Base-by-base conservation (phyloP, 345 rosid species). In the Capsella bursapastoris region DNA sequence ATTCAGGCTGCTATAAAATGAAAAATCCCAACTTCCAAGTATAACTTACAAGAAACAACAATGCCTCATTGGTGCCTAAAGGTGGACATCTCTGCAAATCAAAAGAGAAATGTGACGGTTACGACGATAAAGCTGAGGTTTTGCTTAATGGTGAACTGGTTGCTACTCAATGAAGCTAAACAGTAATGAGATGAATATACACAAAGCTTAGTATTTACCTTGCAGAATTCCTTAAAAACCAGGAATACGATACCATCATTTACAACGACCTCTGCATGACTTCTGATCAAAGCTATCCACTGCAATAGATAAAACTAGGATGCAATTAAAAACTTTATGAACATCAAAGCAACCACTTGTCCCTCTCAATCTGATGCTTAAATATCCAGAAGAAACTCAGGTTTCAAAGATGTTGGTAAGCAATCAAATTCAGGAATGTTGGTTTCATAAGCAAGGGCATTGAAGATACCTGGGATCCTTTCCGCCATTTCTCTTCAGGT, bases 391-490 rank as follows among this genome's bases (percentile, higher is more conserved):
- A 64, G 55, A 34, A 44, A 43, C 43, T 43, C 29, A 50, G 29
- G 38, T 11, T 75, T 34, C 8, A 34, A 18, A 66, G n/a, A 41
- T 50, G 22, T 47, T 12, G 63, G 45, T 0, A 64, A 57, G 45
- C 11, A 28, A 48, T 22, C 7, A 1, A 71, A 40, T 14, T 57
- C 61, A 12, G 9, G 6, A 14, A 44, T 11, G 45, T 28, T 18
- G 8, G 28, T 58, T 34, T 48, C 25, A 44, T 45, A 70, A 53
- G 68, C 10, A 44, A 27, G 56, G 56, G 29, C 14, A 48, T 40
- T 27, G 66, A 70, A 63, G 68, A 71, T 59, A 91, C 98, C 97
- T 94, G 98, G 56, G 97, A 89, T 66, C 96, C 98, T 83, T 94
- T 94, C 64, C 93, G 84, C 96, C 97, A 91, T 74, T 81, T 90